These are phyloP conservation scores for Chrysopogon serrulatus DNA, from an alignment of 176 grass and related monocot genomes.

Conservation along the genomic window DNA sequence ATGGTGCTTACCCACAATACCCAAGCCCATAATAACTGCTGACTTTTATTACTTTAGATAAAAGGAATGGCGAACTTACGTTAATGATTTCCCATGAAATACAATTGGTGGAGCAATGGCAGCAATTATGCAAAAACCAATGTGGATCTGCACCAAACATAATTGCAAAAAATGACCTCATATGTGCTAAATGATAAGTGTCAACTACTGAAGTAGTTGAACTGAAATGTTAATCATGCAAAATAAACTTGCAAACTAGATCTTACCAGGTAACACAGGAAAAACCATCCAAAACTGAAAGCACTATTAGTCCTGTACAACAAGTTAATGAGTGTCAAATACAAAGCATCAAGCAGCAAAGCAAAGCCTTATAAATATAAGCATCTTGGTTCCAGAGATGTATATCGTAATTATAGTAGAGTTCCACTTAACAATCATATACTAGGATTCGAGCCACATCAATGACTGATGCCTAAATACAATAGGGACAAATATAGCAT, in stretches of 20 bases:
- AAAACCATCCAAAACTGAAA: constrained; percentile 88
- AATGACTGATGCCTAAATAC: not conserved
- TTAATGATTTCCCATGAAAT: constrained; percentile 80
- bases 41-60: not conserved
- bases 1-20: not conserved
- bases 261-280: constrained; percentile 77
- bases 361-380: not conserved
- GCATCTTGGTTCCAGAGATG: not conserved
- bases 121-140: constrained; percentile 93
- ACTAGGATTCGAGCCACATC: not conserved
- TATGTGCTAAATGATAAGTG: not conserved
- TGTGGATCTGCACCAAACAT: constrained; percentile 62
- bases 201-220: not conserved
- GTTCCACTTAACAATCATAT: not conserved
- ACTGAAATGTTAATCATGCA: not conserved
- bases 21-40: not conserved
- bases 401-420: not conserved
- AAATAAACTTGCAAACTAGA: not conserved
- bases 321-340: constrained; percentile 14
- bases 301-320: constrained; percentile 79
- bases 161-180: not conserved
- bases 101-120: constrained; percentile 90
- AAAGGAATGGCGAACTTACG: constrained; percentile 46
- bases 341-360: not conserved
- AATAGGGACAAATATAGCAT: not conserved